Base-by-base conservation (phyloP, 1,139 yeast species). In the Saccharomycopsis hybrid region DNA sequence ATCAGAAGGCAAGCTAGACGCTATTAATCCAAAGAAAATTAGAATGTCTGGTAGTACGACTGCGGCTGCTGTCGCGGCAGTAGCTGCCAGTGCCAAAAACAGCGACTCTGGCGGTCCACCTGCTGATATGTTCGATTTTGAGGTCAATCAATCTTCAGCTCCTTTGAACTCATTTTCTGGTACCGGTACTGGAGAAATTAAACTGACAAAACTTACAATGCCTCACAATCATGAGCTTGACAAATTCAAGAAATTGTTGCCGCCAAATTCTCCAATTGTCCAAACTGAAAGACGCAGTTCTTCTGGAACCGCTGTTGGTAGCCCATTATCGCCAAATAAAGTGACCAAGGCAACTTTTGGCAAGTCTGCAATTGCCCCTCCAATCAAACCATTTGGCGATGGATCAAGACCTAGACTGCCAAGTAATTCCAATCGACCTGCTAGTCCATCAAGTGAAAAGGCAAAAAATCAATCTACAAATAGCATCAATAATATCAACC, bases 221-320 rank as follows among this genome's bases (percentile, higher is more conserved):
- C 24, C 36, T 35, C 37, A 32, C n/a, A 32, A 41, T 18, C 43
- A 28, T 40, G 52, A 49, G n/a, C 18, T 52, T 13, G 43, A 35
- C 28, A 52, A 45, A 41, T 49, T 52, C 41, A 52, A 52, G 33
- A 52, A 46, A 31, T 40, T 52, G 4, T 39, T 52, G 4, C 54
- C 54, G 5, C 54, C 54, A 13, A 52, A 52, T 38, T 46, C 50
- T 9, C 54, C 54, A 29, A 33, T 46, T 24, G 32, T 44, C 5
- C 43, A 39, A 38, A 18, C 43, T 13, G 48, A 48, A n/a, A 27
- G 50, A 25, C 9, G 43, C 9, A 43, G 31, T 39, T 31, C 44
- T n/a, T 11, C 39, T 5, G 11, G n/a, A 13, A 18, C 41, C 39
- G 5, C 30, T 13, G 7, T 36, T 5, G 24, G 7, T 5, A 36